phyloP scores from a whole-genome alignment of 2,329 filamentous ascomycete species.

The Seiridium cupressi region DNA sequence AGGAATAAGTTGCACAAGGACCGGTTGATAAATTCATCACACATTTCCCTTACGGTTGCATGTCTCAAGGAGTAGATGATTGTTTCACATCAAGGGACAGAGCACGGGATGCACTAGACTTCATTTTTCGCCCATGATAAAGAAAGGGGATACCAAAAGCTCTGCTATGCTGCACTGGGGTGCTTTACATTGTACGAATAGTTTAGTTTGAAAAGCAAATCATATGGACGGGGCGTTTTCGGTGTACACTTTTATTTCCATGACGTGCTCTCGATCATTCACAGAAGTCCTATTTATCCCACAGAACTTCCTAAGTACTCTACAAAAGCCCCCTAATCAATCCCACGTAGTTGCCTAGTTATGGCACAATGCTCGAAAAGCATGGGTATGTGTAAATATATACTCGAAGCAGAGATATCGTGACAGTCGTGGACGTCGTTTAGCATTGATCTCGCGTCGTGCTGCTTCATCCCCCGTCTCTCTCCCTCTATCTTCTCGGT shows the following conservation, averaged over 20 bases:
- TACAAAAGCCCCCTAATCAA: no score
- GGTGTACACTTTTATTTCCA: no score
- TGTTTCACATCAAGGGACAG: slow-evolving; percentile 7
- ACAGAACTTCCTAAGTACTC: no score
- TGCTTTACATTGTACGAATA: slow-evolving; percentile 25
- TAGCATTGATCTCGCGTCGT: not conserved
- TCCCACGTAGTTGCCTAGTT: no score
- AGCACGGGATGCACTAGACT: slow-evolving; percentile 13
- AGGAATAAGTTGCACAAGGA: not conserved
- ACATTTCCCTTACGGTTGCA: slow-evolving; percentile 4
- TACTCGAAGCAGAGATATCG: not conserved
- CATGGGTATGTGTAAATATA: not conserved
- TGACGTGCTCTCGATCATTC: no score
- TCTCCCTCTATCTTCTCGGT: no score
- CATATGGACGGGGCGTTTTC: not conserved
- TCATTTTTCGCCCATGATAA: slow-evolving; percentile 6
- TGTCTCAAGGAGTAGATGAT: slow-evolving; percentile 5
- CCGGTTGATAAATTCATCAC: not conserved
- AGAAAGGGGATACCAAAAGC: slow-evolving; percentile 19
- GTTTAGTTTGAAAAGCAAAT: slow-evolving; percentile 14
- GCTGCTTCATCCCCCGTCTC: no score
- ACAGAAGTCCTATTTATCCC: no score
- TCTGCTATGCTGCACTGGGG: slow-evolving; percentile 11
- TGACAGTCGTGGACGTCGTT: not conserved
- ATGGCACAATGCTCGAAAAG: not conserved